phyloP scores from a whole-genome alignment of 768 basidiomycete species.

The Epithele typhae region DNA sequence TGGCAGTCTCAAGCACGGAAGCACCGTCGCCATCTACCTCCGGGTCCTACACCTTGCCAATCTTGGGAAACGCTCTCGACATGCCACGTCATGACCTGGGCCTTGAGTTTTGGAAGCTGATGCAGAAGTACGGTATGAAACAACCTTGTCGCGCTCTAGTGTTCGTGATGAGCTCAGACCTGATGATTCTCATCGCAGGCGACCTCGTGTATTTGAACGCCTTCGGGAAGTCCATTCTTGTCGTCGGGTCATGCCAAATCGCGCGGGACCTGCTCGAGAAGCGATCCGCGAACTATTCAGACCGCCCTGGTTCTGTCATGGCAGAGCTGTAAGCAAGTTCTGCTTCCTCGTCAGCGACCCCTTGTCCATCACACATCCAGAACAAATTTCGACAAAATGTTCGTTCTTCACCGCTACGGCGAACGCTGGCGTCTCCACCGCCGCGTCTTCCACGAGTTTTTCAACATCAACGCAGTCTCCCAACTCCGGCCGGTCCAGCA shows the following conservation, averaged over 20 bases:
- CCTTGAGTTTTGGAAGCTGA: too few relatives aligned
- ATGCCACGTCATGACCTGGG: too few relatives aligned
- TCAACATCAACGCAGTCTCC: neutral
- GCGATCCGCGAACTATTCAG: constrained; percentile 23
- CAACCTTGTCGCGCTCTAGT: too few relatives aligned
- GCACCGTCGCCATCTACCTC: too few relatives aligned
- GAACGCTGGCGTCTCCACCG: neutral
- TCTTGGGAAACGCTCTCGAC: too few relatives aligned
- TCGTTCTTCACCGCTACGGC: neutral
- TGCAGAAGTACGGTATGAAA: too few relatives aligned
- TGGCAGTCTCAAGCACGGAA: too few relatives aligned
- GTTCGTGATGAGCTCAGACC: too few relatives aligned
- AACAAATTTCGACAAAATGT: neutral
- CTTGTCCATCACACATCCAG: neutral
- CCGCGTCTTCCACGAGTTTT: neutral
- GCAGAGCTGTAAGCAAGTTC: neutral
- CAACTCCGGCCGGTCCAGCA: neutral
- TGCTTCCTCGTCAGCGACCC: too few relatives aligned
- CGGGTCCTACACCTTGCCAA: too few relatives aligned
- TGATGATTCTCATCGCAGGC: too few relatives aligned
- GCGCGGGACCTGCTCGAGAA: constrained; percentile 28
- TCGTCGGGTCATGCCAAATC: constrained; percentile 23
- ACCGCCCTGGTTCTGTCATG: constrained; percentile 18
- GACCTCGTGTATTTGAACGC: too few relatives aligned
- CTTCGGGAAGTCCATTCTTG: constrained; percentile 26